A percentile compares a stretch with the other conserved stretches of the same genome.
These are phyloP conservation scores for Chlorella sp. DNA, from an alignment of 139 green algal genomes.

Conservation along the genomic window DNA sequence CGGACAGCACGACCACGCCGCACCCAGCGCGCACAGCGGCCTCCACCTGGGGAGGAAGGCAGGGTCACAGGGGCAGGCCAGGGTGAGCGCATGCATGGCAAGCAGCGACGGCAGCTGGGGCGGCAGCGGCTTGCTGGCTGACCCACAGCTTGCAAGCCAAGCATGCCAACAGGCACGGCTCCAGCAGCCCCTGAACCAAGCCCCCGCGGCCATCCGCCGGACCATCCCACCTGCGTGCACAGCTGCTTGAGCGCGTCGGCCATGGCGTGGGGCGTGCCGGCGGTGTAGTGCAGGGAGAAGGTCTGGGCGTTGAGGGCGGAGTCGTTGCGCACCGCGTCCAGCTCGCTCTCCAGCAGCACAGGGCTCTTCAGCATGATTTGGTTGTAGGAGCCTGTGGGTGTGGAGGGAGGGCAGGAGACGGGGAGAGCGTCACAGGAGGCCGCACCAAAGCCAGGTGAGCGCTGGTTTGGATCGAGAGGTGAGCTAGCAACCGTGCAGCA, in stretches of 20 bases:
- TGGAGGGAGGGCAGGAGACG: background rate
- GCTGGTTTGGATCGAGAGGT: no score
- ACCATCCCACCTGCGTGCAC: constrained; percentile 11
- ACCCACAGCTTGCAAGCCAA: no score
- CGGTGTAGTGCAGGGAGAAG: constrained; percentile 36
- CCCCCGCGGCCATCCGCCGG: no score
- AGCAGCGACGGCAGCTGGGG: background rate
- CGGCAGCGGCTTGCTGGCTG: no score
- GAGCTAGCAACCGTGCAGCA: background rate
- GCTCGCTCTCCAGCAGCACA: constrained; percentile 93
- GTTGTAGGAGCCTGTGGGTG: constrained; percentile 35
- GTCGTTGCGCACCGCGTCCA: constrained; percentile 74
- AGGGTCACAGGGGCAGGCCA: constrained; percentile 53
- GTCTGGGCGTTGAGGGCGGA: constrained; percentile 62
- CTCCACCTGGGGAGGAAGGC: constrained; percentile 83
- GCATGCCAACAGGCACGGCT: no score
- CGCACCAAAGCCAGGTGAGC: no score
- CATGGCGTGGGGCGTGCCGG: constrained; percentile 9
- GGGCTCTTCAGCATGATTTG: constrained; percentile 87
- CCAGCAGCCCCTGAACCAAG: no score
- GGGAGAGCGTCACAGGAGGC: no score
- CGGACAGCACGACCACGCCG: constrained; percentile 80
- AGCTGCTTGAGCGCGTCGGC: constrained; percentile 8
- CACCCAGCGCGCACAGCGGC: constrained; percentile 86
- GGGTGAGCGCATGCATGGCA: constrained; percentile 51